Base-by-base conservation (phyloP, 1,139 yeast species). In the Candida albicans region DNA sequence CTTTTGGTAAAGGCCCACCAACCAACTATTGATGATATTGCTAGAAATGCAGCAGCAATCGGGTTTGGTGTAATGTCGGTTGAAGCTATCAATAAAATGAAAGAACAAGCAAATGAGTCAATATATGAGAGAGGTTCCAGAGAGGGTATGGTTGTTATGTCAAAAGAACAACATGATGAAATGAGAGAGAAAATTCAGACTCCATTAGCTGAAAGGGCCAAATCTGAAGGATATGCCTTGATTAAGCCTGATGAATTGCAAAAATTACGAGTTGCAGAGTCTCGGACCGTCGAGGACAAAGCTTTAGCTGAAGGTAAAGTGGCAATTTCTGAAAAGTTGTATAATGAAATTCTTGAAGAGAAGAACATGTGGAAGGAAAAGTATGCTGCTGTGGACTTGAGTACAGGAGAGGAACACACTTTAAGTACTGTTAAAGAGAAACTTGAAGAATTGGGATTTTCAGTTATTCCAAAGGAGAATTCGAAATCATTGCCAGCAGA, bases 1-100 rank as follows among this genome's bases (percentile, higher is more conserved):
- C 56, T 72, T 46, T 53, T 69, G 22, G 45, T 68, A 10, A 58
- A 54, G 37, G 73, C 72, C 6, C 67, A 67, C 42, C 67, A 68
- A 51, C 76, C 77, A 2, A 58, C 73, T 4, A 52, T 70, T 31
- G 70, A 65, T 7, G 53, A 53, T 25, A 58, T 73, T 14, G 53
- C 52, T 28, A 46, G 53, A 7, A 55, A 52, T 36, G 76, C 77
- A 0, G 44, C 48, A 0, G 52, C 53, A 4, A 59, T 61, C 44
- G 73, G 73, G 0, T 54, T 65, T 40, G 55, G 50, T 8, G 57
- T 68, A 3, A 31, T 69, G 5, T 58, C 70, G 6, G 37, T 43
- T 10, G 71, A 65, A 39, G 68, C 66, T 22, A 52, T 56, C 18
- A 48, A 48, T 33, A 44, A 44, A 24, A 49, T 63, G 45, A 55